These are phyloP conservation scores for Pascua sp. DNA, from an alignment of 1,284 basidiomycete genomes.

Conservation along the genomic window DNA sequence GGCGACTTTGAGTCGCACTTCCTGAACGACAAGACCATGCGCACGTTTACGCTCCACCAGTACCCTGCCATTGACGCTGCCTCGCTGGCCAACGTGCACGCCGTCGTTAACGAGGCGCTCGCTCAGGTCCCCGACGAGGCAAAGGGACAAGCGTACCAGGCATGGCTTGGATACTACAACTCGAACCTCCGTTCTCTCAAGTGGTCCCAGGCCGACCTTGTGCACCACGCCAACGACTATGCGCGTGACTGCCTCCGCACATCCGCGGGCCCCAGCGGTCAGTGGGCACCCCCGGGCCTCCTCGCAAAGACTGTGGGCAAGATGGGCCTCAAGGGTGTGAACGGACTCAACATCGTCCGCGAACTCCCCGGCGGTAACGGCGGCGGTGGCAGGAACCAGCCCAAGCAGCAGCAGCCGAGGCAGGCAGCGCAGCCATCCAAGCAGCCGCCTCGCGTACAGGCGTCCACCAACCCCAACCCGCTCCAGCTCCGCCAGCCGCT, in stretches of 20 bases:
- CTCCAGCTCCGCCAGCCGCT: too few relatives aligned
- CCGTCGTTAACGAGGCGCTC: constrained; percentile 37
- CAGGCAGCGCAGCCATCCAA: constrained; percentile 1
- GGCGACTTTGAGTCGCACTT: constrained; percentile 59
- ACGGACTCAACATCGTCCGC: constrained; percentile 36
- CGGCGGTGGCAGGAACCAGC: constrained; percentile 8
- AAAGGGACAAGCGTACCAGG: constrained; percentile 58
- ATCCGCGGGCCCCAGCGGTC: constrained; percentile 33
- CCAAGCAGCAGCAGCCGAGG: constrained; percentile 1
- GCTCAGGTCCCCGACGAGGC: constrained; percentile 38
- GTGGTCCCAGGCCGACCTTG: constrained; percentile 53
- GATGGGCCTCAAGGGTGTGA: constrained; percentile 59
- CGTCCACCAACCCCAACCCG: too few relatives aligned
- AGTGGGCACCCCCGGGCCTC: constrained; percentile 50
- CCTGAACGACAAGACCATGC: constrained; percentile 53
- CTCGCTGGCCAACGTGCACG: constrained; percentile 12
- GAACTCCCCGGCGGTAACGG: constrained; percentile 22
- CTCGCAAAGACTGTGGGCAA: constrained; percentile 58
- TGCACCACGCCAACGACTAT: constrained; percentile 54
- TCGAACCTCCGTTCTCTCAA: constrained; percentile 49
- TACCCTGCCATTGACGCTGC: constrained; percentile 17
- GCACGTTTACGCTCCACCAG: constrained; percentile 50
- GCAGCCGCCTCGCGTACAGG: constrained; percentile 6
- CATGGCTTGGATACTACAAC: constrained; percentile 63
- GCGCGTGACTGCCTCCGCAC: constrained; percentile 53